phyloP scores from a whole-genome alignment of 225 moss, liverwort and hornwort species.

The Sphagnum tenellum region DNA sequence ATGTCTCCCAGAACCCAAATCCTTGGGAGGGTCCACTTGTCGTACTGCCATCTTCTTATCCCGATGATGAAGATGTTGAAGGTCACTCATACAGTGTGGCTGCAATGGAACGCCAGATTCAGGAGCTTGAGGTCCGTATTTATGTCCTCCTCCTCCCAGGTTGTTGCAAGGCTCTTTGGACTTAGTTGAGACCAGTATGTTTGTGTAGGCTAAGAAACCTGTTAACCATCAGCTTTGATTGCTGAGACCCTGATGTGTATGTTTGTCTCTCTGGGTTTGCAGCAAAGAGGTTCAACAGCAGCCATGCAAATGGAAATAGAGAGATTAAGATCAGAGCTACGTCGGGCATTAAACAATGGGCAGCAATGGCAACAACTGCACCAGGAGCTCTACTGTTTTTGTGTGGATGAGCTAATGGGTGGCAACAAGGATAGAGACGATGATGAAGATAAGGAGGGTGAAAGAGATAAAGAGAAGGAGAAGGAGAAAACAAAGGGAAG shows the following conservation, averaged over 20 bases:
- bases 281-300: conserved; percentile 92
- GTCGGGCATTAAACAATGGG: conserved; percentile 87
- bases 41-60: conserved; percentile 74
- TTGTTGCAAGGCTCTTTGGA: background rate
- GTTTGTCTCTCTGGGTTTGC: conserved; percentile 11
- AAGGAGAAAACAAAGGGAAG: conserved; percentile 66
- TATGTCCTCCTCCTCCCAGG: background rate
- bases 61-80: conserved; percentile 78
- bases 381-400: conserved; percentile 94
- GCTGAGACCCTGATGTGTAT: background rate
- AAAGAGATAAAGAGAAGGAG: conserved; percentile 75
- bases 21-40: conserved; percentile 96
- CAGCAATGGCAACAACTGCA: conserved; percentile 99
- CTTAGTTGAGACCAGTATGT: background rate
- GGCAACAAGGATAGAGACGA: conserved; percentile 87
- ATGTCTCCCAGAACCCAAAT: conserved; percentile 59
- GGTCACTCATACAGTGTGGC: conserved; percentile 87
- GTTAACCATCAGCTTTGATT: background rate
- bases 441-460: conserved; percentile 79
- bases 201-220: background rate
- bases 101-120: conserved; percentile 98
- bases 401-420: conserved; percentile 95
- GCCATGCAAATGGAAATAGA: conserved; percentile 99
- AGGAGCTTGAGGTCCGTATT: conserved; percentile 71
- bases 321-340: conserved; percentile 84